Evolutionary conservation across 805 yeast genomes (phyloP), one percentile per base, ranked within the genome.

Genomic region (Sungouiella blattae): DNA sequence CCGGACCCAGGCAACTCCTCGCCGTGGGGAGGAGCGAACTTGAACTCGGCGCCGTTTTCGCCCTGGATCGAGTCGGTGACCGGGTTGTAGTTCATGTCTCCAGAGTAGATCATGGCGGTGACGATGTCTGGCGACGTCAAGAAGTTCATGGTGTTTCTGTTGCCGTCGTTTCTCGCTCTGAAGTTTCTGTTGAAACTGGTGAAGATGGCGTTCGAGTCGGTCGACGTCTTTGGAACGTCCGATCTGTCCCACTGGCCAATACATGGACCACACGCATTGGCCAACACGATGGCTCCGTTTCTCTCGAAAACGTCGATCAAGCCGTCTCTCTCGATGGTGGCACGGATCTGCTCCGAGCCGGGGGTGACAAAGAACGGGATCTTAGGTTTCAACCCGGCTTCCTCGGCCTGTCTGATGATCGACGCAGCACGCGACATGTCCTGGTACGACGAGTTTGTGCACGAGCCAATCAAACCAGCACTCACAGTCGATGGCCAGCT

Each of bases 191-290:
- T 91, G 77, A 89, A 91, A 9, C 97, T 89, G 5, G 98, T 88
- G 66, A 91, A 89, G 50, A 91, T 93, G 35, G 98, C 86, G 65
- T 88, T 89, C 52, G 73, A 72, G 46, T 81, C 87, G 35, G 71
- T 69, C 5, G 83, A 74, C 18, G 73, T 68, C 59, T 79, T 78
- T 30, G 76, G 62, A 28, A 85, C 76, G 58, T 86, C 95, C 47
- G 76, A 73, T 72, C 98, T 84, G 62, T 93, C 96, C 98, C 98
- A 91, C 73, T 91, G 98, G 40, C 98, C 98, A 59, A 91, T 91
- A 73, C 98, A 91, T 56, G 98, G 98, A 50, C 98, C 98, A 75
- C 98, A 91, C 14, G 98, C 98, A 62, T 91, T 91, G 36, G 98
- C 96, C 51, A 91, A 75, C 29, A 91, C 95, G 40, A 78, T 74